Evolutionary conservation across 441 rosid species (phyloP).

Genomic region (Kokia cookei): DNA sequence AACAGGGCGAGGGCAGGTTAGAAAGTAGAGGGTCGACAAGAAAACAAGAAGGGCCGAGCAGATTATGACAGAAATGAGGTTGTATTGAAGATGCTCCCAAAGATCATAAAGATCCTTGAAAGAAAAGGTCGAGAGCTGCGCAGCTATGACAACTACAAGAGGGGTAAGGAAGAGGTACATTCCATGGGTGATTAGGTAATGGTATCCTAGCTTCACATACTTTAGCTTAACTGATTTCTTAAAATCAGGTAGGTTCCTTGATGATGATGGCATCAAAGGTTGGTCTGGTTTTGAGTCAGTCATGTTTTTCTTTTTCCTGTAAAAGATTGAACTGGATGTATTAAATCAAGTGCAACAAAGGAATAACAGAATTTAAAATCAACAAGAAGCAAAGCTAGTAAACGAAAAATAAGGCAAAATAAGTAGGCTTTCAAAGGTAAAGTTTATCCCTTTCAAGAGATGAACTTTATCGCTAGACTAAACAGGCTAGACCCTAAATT

Average conservation of each 20-base stretch:
- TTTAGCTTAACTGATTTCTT: slow-evolving; percentile 49
- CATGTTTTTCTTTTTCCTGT: slow-evolving; percentile 11
- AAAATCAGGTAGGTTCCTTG: slow-evolving; percentile 46
- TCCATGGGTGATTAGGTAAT: slow-evolving; percentile 55
- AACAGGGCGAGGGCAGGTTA: slow-evolving; percentile 47
- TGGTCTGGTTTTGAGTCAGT: slow-evolving; percentile 19
- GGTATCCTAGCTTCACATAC: slow-evolving; percentile 57
- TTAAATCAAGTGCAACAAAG: not conserved
- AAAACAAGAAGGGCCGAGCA: slow-evolving; percentile 47
- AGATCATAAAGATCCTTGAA: slow-evolving; percentile 35
- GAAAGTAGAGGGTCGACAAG: slow-evolving; percentile 35
- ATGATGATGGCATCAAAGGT: slow-evolving; percentile 20
- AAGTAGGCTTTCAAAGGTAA: not conserved
- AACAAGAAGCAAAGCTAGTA: not conserved
- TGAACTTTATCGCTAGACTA: not conserved
- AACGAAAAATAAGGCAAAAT: not conserved
- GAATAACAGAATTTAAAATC: not conserved
- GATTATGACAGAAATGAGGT: slow-evolving; percentile 40
- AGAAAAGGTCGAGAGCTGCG: slow-evolving; percentile 42
- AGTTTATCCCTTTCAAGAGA: not conserved
- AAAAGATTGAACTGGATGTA: not conserved
- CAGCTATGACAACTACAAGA: slow-evolving; percentile 29
- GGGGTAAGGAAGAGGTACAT: slow-evolving; percentile 50
- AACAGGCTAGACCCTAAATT: not conserved
- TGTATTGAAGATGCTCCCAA: slow-evolving; percentile 48